Conservation (phyloP, 1,284 basidiomycete species). For the Thelephora terrestris region DNA sequence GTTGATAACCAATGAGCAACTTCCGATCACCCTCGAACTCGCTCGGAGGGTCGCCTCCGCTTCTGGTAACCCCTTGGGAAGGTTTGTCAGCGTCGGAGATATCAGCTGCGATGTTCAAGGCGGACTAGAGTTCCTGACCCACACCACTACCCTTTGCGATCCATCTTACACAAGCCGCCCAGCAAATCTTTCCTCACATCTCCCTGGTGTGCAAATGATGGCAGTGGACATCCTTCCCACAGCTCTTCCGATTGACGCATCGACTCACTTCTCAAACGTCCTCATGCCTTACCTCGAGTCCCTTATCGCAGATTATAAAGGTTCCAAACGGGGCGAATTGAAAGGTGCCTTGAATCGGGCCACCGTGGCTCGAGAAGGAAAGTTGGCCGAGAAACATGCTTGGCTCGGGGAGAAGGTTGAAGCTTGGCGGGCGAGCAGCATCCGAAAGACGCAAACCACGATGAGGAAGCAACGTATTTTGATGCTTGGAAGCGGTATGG, state of each 20-base stretch:
- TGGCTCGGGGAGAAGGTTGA: conserved; percentile 52
- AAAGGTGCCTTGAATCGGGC: conserved; percentile 47
- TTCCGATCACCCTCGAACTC: conserved; percentile 40
- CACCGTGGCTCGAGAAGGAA: conserved; percentile 58
- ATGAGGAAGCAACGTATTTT: conserved; percentile 52
- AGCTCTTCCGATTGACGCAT: conserved; percentile 73
- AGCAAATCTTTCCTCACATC: conserved; percentile 28
- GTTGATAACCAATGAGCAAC: conserved; percentile 61
- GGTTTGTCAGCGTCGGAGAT: conserved; percentile 70
- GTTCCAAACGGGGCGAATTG: conserved; percentile 8
- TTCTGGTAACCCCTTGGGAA: conserved; percentile 18
- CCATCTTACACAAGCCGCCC: conserved; percentile 58
- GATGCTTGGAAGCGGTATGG: conserved; percentile 87
- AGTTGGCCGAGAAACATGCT: conserved; percentile 40
- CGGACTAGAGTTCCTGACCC: conserved; percentile 73
- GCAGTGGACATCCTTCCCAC: conserved; percentile 85
- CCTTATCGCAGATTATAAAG: conserved; percentile 36
- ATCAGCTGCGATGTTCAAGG: conserved; percentile 86
- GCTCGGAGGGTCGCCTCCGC: conserved; percentile 37
- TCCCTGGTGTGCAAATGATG: conserved; percentile 66
- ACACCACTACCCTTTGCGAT: conserved; percentile 63
- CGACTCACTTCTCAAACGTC: conserved; percentile 59
- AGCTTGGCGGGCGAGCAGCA: conserved; percentile 24
- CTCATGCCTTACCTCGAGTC: conserved; percentile 61
- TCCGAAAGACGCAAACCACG: neutral